These are phyloP conservation scores for Fonsecaea pugnacius DNA, from an alignment of 2,329 filamentous ascomycete genomes.

Conservation along the genomic window DNA sequence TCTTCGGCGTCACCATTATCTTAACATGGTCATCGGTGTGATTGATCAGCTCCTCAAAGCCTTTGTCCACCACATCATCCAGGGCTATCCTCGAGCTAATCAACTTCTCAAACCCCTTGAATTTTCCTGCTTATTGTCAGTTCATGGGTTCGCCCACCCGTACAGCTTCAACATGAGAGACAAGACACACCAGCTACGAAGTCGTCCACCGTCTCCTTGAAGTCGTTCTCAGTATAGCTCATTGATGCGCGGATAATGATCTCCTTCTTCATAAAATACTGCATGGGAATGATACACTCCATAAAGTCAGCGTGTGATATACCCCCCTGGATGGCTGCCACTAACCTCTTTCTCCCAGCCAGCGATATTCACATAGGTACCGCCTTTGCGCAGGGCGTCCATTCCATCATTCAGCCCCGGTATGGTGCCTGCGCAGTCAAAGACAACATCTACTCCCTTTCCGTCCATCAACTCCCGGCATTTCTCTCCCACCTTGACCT, in stretches of 20 bases:
- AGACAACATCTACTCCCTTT: conserved; percentile 56
- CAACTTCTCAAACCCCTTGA: no score
- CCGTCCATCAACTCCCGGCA: conserved; percentile 42
- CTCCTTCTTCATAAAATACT: conserved; percentile 41
- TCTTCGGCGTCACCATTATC: no score
- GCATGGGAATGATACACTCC: no score
- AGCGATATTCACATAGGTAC: conserved; percentile 59
- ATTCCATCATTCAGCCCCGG: conserved; percentile 55
- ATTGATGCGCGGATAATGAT: conserved; percentile 39
- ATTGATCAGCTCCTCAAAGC: no score
- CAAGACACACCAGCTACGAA: conserved; percentile 39
- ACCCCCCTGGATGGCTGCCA: rapidly evolving
- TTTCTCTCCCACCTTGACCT: conserved; percentile 50
- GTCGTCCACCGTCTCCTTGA: conserved; percentile 41
- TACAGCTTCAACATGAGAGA: no score
- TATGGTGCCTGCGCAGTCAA: no score
- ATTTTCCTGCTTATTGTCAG: no score
- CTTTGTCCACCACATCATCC: no score
- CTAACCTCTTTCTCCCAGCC: conserved; percentile 58
- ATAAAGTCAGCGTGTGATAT: no score
- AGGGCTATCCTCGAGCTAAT: no score
- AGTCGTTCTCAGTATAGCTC: conserved; percentile 43
- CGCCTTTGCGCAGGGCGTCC: conserved; percentile 52
- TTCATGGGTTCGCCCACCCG: no score
- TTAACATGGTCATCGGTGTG: no score